Percentiles rank a stretch among this genome's conserved stretches.
Evolutionary conservation across 2,329 filamentous ascomycete genomes (phyloP).

Genomic region (Trichoderma afroharzianum): DNA sequence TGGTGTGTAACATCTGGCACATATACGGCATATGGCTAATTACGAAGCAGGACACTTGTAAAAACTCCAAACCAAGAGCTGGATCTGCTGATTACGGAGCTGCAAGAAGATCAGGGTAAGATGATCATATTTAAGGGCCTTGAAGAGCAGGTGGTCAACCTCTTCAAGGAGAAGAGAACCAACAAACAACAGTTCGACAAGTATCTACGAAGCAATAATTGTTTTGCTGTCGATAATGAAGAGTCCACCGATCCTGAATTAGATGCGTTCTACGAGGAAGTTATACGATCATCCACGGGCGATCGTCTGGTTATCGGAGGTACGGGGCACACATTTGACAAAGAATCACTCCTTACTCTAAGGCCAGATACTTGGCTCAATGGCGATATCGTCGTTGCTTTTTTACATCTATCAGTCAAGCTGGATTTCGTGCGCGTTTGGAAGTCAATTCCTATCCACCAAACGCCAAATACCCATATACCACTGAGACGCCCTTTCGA

Average conservation of each 20-base stretch:
- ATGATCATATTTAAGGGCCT: too few relatives aligned
- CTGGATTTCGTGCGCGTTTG: slow-evolving; percentile 10
- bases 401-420: slow-evolving; percentile 18
- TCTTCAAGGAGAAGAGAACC: too few relatives aligned
- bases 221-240: not conserved
- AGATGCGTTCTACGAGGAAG: not conserved
- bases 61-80: too few relatives aligned
- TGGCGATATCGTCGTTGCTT: slow-evolving; percentile 3
- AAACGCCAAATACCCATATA: not conserved
- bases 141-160: too few relatives aligned
- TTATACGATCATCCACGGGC: not conserved
- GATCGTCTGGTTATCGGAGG: not conserved
- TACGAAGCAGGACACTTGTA: too few relatives aligned
- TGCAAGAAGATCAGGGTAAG: too few relatives aligned
- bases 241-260: not conserved
- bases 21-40: too few relatives aligned
- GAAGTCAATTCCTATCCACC: slow-evolving; percentile 18
- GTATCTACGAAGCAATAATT: too few relatives aligned
- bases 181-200: too few relatives aligned
- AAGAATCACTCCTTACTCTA: not conserved
- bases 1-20: too few relatives aligned
- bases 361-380: not conserved
- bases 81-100: too few relatives aligned
- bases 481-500: slow-evolving; percentile 14
- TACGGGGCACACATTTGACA: not conserved